phyloP scores from a whole-genome alignment of 2,329 filamentous ascomycete genomes.

The Aureobasidium sp. region DNA sequence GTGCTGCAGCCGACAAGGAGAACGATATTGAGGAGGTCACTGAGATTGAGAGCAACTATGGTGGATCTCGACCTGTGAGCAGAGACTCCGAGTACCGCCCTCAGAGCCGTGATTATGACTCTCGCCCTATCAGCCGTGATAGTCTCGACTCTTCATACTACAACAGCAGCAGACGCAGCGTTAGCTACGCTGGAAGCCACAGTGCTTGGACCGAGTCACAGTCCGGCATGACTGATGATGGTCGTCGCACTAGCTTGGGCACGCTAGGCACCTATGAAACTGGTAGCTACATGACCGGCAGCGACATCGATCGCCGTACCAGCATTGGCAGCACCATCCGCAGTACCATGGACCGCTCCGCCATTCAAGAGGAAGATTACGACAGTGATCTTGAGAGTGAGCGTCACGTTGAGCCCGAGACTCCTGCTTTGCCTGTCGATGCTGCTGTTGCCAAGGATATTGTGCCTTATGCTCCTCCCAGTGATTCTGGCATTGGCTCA shows the following conservation, averaged over 20 bases:
- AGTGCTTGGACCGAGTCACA: slow-evolving; percentile 13
- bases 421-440: slow-evolving; percentile 8
- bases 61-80: slow-evolving; percentile 18
- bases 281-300: slow-evolving; percentile 43
- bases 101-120: slow-evolving; percentile 9
- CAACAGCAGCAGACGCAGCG: slow-evolving; percentile 13
- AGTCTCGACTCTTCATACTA: slow-evolving; percentile 12
- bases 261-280: slow-evolving; percentile 39
- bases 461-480: slow-evolving; percentile 26
- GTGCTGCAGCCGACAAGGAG: slow-evolving; percentile 35
- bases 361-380: slow-evolving; percentile 19
- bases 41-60: slow-evolving; percentile 20
- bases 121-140: slow-evolving; percentile 10
- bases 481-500: slow-evolving; percentile 33
- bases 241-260: slow-evolving; percentile 33
- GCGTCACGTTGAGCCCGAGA: slow-evolving; percentile 1
- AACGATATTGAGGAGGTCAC: slow-evolving; percentile 40
- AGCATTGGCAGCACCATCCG: slow-evolving; percentile 34
- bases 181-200: slow-evolving; percentile 24
- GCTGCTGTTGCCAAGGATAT: slow-evolving; percentile 17
- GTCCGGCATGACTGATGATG: slow-evolving; percentile 22
- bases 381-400: slow-evolving; percentile 17
- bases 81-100: slow-evolving; percentile 9
- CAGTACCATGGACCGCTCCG: slow-evolving; percentile 24
- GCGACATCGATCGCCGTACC: slow-evolving; percentile 37